These are phyloP conservation scores for Cucumis melo DNA, from an alignment of 306 rosid genomes.

Conservation along the genomic window DNA sequence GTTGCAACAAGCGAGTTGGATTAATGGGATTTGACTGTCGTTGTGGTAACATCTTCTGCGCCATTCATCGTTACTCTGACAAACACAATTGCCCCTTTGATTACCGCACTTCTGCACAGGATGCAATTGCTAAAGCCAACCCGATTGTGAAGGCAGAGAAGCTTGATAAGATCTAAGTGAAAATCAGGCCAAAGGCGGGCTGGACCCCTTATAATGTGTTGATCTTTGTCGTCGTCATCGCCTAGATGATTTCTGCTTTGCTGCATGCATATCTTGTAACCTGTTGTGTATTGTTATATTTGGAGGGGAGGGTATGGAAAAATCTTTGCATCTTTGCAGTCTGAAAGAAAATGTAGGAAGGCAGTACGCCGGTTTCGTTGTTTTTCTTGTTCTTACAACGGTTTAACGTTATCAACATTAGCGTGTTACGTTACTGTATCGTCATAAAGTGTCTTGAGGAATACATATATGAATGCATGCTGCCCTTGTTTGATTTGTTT, in stretches of 20 bases:
- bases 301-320: conserved; percentile 41
- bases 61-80: conserved; percentile 75
- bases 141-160: conserved; percentile 83
- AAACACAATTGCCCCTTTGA: conserved; percentile 70
- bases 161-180: conserved; percentile 58
- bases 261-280: conserved; percentile 32
- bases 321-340: conserved; percentile 39
- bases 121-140: conserved; percentile 79
- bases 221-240: conserved; percentile 24
- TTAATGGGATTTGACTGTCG: conserved; percentile 79
- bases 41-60: conserved; percentile 61
- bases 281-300: conserved; percentile 39
- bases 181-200: background rate
- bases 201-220: conserved; percentile 19
- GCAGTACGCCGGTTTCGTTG: background rate
- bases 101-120: conserved; percentile 63
- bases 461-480: conserved; percentile 23
- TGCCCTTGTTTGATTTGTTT: conserved; percentile 37
- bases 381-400: background rate
- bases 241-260: conserved; percentile 36
- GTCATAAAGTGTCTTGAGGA: conserved; percentile 34
- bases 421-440: conserved; percentile 15
- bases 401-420: background rate
- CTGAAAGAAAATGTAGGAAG: conserved; percentile 29
- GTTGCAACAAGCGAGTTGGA: conserved; percentile 83